These are phyloP conservation scores for Eremothecium coryli DNA, from an alignment of 1,139 yeast genomes.

Conservation along the genomic window DNA sequence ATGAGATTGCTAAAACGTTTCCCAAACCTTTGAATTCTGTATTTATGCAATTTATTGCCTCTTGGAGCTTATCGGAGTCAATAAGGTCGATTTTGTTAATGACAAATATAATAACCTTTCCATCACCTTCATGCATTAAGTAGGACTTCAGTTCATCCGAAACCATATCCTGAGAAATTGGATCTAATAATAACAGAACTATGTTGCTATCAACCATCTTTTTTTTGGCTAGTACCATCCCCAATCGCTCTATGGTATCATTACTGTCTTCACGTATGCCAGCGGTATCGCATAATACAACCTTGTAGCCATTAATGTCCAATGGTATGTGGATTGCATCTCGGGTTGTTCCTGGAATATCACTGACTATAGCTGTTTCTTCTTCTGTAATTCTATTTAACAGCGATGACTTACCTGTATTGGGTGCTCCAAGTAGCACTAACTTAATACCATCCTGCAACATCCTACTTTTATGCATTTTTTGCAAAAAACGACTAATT, in stretches of 20 bases:
- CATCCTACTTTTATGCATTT: slow-evolving; percentile 52
- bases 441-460: slow-evolving; percentile 65
- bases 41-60: slow-evolving; percentile 24
- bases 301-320: slow-evolving; percentile 77
- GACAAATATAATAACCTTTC: slow-evolving; percentile 35
- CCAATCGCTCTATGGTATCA: slow-evolving; percentile 67
- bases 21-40: slow-evolving; percentile 13
- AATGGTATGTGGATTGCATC: slow-evolving; percentile 77
- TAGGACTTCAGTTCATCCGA: slow-evolving; percentile 17
- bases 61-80: slow-evolving; percentile 19
- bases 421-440: slow-evolving; percentile 82
- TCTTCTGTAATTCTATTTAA: slow-evolving; percentile 64
- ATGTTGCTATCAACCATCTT: slow-evolving; percentile 54
- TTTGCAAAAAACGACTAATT: slow-evolving; percentile 41
- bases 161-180: slow-evolving; percentile 9
- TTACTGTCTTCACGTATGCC: slow-evolving; percentile 58
- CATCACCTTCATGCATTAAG: slow-evolving; percentile 31
- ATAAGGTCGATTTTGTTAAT: slow-evolving; percentile 58
- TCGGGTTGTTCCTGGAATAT: slow-evolving; percentile 89
- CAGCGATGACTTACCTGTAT: slow-evolving; percentile 90
- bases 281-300: slow-evolving; percentile 85
- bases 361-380: slow-evolving; percentile 87
- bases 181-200: slow-evolving; percentile 42
- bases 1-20: slow-evolving; percentile 48
- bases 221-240: slow-evolving; percentile 65